Base-by-base conservation (phyloP, 768 basidiomycete genomes). In the Wakefieldia striispora region DNA sequence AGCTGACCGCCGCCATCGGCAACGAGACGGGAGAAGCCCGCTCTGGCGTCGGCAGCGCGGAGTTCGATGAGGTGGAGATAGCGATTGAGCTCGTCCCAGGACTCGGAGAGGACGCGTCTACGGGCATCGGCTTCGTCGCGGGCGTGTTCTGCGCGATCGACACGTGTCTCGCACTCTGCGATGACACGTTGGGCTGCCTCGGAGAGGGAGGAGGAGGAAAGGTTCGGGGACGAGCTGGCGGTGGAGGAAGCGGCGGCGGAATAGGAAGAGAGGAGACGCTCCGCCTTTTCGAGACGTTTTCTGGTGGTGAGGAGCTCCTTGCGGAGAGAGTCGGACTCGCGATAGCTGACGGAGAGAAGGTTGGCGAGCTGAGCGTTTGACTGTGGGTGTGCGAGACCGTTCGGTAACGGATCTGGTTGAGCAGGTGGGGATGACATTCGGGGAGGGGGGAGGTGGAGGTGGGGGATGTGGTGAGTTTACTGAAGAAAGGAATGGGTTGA, bases 41-140 rank as follows among this genome's bases (percentile, higher is more conserved):
- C 64, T 21, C 83, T 72, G 3, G 79, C 79, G 38, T 86, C 82
- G 0, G 72, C 62, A 1, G 72, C 69, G 24, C 75, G 71, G 27
- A 71, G 34, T 36, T 83, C 81, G 51, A 80, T 48, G 43, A 66
- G 57, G 19, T 55, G 55, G 41, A 85, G 70, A 56, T 77, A 77
- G 31, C 71, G 70, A 21, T 76, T 75, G 54, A 83, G 70, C 49
- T 78, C 74, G 1, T 58, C 41, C 81, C 82, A 85, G 21, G 70
- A 68, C 17, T 82, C 77, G 20, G 71, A 63, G 33, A 81, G 49
- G 47, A 71, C 64, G 44, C 69, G 69, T 50, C 74, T 59, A 12
- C 78, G 71, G 0, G 76, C 73, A 27, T 81, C 76, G 0, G 77
- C 74, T 11, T 84, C 82, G 58, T 84, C 82, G 43, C 79, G 71